A percentile compares a stretch with the other conserved stretches of the same genome.
Conservation (phyloP, 148 eudicot genomes). For the Camellia sinensis region DNA sequence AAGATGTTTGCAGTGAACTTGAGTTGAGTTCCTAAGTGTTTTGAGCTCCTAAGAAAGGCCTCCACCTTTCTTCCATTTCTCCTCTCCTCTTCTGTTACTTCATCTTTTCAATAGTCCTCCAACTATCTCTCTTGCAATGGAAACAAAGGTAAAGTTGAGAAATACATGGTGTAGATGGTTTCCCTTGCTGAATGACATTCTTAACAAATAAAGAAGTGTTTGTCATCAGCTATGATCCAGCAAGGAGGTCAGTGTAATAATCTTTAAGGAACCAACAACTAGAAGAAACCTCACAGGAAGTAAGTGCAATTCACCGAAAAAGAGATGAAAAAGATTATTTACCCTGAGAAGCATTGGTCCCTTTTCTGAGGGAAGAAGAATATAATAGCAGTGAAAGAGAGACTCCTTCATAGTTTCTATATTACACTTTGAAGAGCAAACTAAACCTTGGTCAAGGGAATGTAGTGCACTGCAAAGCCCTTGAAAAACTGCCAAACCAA, state of each 20-base stretch:
- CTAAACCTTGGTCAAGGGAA: constrained; percentile 69
- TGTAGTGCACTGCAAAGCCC: constrained; percentile 62
- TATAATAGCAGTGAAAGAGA: constrained; percentile 59
- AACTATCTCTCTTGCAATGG: neutral
- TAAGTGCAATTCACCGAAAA: neutral
- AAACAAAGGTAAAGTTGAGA: constrained; percentile 3
- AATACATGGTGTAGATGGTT: neutral
- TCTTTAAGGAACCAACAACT: neutral
- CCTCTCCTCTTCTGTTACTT: neutral
- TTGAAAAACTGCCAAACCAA: constrained; percentile 54
- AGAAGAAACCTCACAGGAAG: neutral
- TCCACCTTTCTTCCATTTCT: neutral
- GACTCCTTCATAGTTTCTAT: constrained; percentile 59
- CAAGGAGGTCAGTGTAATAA: neutral
- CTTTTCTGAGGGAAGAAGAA: constrained; percentile 72
- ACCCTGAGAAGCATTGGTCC: constrained; percentile 81
- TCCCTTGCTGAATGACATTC: neutral
- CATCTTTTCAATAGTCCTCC: neutral
- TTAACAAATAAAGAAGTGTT: neutral
- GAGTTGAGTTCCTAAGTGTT: neutral
- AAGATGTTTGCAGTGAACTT: constrained; percentile 2
- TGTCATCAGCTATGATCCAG: neutral
- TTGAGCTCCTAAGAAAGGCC: neutral
- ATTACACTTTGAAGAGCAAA: constrained; percentile 75
- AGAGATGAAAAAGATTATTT: constrained; percentile 19